Evolutionary conservation across 129 eudicot genomes (phyloP), one percentile per base, ranked within the genome.

Genomic region (Helichrysum umbraculigerum): DNA sequence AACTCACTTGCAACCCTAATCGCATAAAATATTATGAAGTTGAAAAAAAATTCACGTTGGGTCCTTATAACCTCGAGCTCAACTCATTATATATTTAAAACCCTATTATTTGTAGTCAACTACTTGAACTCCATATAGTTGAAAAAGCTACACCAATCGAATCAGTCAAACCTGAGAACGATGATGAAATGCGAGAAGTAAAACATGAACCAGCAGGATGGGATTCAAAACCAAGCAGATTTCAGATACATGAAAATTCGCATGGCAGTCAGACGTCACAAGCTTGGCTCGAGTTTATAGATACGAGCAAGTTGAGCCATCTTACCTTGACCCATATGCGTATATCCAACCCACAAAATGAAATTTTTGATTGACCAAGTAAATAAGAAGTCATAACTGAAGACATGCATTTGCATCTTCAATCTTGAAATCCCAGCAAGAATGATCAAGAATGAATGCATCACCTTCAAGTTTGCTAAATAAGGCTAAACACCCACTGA

Each of bases 401-500:
- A 57, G 28, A 57, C 9, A 52, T n/a, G 60, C 8, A 54, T 54
- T 52, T 19, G 21, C 60, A 14, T 22, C 60, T 54, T 16, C 21
- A 52, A 52, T 54, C 60, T 16, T 54, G 9, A 19, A 17, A 70
- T 47, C 60, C 60, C 59, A 47, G 17, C 34, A 62, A 9, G 10
- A 7, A 60, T 25, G 21, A 22, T 69, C 34, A 67, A 39, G 57
- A 44, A 70, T n/a, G 16, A 9, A 19, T 50, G 54, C 54, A 71
- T 64, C 41, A 15, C n/a, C 69, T n/a, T 28, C 28, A 12, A 69
- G 19, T 15, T 44, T 25, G 60, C 28, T 71, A 51, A 50, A 7
- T 28, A 33, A 29, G 62, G 37, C 61, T 25, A 57, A 60, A 73
- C 15, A 11, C 21, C 64, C 57, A 73, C 77, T 1, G 57, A 73